A percentile compares a stretch with the other conserved stretches of the same genome.
These are phyloP conservation scores for Spiromastix sp. DNA, from an alignment of 2,329 filamentous ascomycete genomes.

Conservation along the genomic window DNA sequence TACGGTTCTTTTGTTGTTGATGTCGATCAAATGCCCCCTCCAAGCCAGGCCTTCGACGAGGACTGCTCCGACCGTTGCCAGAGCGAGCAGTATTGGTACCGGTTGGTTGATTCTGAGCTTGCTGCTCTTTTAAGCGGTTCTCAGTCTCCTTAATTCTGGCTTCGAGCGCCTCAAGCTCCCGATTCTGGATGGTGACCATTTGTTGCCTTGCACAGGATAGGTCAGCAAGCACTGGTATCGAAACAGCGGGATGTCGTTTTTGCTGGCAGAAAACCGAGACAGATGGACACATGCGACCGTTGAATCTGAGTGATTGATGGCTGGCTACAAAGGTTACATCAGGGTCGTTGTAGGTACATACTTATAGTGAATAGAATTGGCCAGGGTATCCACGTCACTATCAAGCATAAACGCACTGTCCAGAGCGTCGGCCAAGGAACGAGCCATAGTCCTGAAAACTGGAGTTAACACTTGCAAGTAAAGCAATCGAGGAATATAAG, in stretches of 20 bases:
- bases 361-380: slow-evolving; percentile 71
- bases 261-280: background rate
- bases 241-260: too few species aligned
- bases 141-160: slow-evolving; percentile 77
- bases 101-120: too few species aligned
- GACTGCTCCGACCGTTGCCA: slow-evolving; percentile 8
- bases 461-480: slow-evolving; percentile 16
- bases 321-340: background rate
- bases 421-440: slow-evolving; percentile 74
- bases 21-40: slow-evolving; percentile 16
- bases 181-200: slow-evolving; percentile 59
- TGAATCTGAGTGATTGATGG: too few species aligned
- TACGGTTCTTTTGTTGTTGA: slow-evolving; percentile 8
- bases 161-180: slow-evolving; percentile 79
- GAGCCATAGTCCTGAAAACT: slow-evolving; percentile 63
- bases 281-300: background rate
- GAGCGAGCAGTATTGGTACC: too few species aligned
- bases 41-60: slow-evolving; percentile 11
- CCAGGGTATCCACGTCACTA: slow-evolving; percentile 61
- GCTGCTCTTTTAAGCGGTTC: slow-evolving; percentile 51
- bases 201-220: slow-evolving; percentile 58
- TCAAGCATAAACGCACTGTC: slow-evolving; percentile 86
- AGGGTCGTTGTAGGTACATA: slow-evolving; percentile 37
- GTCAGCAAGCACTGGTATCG: slow-evolving; percentile 1
- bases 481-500: slow-evolving; percentile 4